These are phyloP conservation scores for Colletotrichum orbiculare DNA, from an alignment of 2,329 filamentous ascomycete species.

Conservation along the genomic window DNA sequence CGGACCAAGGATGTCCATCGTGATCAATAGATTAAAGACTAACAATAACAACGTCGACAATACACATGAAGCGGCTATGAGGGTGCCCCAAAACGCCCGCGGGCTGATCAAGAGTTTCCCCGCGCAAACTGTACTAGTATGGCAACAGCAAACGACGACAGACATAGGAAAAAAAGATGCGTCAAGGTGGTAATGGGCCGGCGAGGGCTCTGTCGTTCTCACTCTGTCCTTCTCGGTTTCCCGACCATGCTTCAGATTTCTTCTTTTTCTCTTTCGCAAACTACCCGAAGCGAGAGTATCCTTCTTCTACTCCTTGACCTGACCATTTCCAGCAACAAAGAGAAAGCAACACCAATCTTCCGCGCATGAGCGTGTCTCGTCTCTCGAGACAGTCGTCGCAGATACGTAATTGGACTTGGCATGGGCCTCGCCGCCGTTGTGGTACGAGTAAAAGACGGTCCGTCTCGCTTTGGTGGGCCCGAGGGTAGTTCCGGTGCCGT, in stretches of 20 bases:
- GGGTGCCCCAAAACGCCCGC: constrained; percentile 33
- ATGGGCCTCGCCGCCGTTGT: constrained; percentile 17
- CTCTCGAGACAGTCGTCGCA: constrained; percentile 29
- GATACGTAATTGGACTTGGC: constrained; percentile 20
- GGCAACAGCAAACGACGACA: constrained; percentile 24
- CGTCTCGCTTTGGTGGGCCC: constrained; percentile 15
- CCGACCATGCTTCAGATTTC: constrained; percentile 29
- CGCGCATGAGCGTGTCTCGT: constrained; percentile 27
- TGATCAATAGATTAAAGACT: constrained; percentile 35
- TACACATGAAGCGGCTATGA: constrained; percentile 35
- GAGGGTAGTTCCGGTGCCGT: constrained; percentile 29
- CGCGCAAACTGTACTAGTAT: constrained; percentile 26
- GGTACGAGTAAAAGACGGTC: constrained; percentile 23
- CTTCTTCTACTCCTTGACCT: constrained; percentile 24
- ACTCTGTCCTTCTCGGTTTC: constrained; percentile 31
- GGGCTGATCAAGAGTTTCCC: constrained; percentile 21
- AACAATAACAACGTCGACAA: constrained; percentile 28
- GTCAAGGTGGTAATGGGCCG: constrained; percentile 35
- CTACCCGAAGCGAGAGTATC: constrained; percentile 34
- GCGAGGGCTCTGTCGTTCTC: constrained; percentile 29
- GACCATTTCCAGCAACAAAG: constrained; percentile 21
- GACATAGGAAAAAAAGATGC: constrained; percentile 26
- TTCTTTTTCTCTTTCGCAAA: constrained; percentile 11
- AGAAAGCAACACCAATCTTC: constrained; percentile 3
- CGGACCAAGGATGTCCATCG: constrained; percentile 10